Evolutionary conservation across 2,329 filamentous ascomycete species (phyloP).

Genomic region (Scedosporium boydii): DNA sequence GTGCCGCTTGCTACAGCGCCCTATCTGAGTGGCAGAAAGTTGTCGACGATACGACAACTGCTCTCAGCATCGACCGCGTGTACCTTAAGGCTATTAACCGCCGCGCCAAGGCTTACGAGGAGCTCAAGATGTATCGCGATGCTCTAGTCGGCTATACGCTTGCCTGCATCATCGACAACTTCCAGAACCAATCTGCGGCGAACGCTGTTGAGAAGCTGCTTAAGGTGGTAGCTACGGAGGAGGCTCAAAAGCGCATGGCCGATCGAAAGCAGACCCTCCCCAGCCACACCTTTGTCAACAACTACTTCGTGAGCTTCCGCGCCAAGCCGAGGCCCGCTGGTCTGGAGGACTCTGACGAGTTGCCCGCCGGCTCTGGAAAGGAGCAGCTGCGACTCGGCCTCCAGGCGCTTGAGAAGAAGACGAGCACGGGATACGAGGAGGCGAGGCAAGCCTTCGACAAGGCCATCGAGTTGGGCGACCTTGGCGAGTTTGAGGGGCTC

Average conservation of each 20-base stretch:
- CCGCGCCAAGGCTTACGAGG: slow-evolving; percentile 92
- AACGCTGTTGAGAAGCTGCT: slow-evolving; percentile 85
- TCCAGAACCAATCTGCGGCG: slow-evolving; percentile 83
- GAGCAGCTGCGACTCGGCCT: slow-evolving; percentile 80
- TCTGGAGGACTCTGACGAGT: slow-evolving; percentile 70
- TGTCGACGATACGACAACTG: slow-evolving; percentile 91
- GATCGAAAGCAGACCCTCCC: slow-evolving; percentile 83
- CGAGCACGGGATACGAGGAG: slow-evolving; percentile 83
- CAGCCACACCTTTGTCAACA: slow-evolving; percentile 92
- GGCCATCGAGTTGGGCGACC: slow-evolving; percentile 70
- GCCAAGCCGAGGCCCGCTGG: slow-evolving; percentile 69
- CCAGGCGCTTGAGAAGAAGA: slow-evolving; percentile 72
- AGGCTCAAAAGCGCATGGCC: slow-evolving; percentile 80
- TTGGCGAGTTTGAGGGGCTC: slow-evolving; percentile 77
- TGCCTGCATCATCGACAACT: slow-evolving; percentile 97
- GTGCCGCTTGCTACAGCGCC: slow-evolving; percentile 94
- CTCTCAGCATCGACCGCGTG: slow-evolving; percentile 84
- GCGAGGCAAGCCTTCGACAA: slow-evolving; percentile 79
- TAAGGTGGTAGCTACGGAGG: slow-evolving; percentile 93
- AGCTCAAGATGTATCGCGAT: slow-evolving; percentile 83
- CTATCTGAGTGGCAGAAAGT: slow-evolving; percentile 91
- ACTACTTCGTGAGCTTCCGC: slow-evolving; percentile 98
- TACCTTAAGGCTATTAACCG: slow-evolving; percentile 98
- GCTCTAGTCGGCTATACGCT: slow-evolving; percentile 96
- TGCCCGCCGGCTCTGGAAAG: slow-evolving; percentile 69